Percentiles rank a stretch among this genome's conserved stretches.
phyloP scores from a whole-genome alignment of 345 rosid species.

The Corymbia maculata region DNA sequence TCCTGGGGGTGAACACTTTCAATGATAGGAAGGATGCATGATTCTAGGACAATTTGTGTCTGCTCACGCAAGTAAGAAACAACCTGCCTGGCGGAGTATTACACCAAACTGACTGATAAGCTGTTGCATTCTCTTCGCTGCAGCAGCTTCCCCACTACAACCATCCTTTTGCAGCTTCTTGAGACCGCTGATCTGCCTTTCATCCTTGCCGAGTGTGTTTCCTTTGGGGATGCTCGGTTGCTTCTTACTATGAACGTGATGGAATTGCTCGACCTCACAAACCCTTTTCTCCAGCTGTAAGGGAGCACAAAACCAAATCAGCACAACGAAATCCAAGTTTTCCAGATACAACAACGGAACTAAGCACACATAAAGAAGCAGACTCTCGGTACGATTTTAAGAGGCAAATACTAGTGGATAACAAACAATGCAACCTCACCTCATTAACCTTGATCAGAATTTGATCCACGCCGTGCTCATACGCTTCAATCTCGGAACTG shows the following conservation, averaged over 20 bases:
- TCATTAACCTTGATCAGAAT: background rate
- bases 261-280: conserved; percentile 56
- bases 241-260: conserved; percentile 17
- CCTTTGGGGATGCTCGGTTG: conserved; percentile 30
- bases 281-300: conserved; percentile 61
- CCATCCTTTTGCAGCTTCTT: conserved; percentile 69
- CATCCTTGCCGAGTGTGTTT: conserved; percentile 31
- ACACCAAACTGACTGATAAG: conserved; percentile 67
- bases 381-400: background rate
- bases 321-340: background rate
- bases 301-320: background rate
- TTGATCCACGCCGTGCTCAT: background rate
- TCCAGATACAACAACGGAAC: background rate
- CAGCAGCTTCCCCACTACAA: conserved; percentile 48
- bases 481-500: background rate
- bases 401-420: background rate
- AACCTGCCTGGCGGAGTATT: conserved; percentile 41
- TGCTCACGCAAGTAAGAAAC: background rate
- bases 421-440: background rate
- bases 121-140: conserved; percentile 83
- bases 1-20: background rate
- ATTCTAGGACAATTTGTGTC: background rate
- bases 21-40: background rate
- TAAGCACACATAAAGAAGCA: background rate
- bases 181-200: conserved; percentile 25